Base-by-base conservation (phyloP, 345 rosid species). In the Eucalyptus tenuipes region DNA sequence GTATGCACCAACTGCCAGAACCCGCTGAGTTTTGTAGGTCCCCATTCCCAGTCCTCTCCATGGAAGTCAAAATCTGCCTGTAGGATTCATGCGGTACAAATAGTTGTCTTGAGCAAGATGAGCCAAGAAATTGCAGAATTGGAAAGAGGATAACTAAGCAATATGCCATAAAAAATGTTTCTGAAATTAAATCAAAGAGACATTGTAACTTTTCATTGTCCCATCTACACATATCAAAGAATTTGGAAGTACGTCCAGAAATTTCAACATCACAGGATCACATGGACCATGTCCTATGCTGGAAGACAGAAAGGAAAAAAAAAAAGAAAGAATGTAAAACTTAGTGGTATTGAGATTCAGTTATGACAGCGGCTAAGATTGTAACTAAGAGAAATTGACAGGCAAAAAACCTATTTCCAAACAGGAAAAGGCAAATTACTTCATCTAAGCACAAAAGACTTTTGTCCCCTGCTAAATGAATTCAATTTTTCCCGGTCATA, bases 1-100 rank as follows among this genome's bases (percentile, higher is more conserved):
- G 90, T 96, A 98, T 86, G 97, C 98, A 89, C 99, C 99, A 87
- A 91, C 95, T 20, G 99, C 98, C 90, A 95, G 89, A 90, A 95
- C 97, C 87, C 93, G 99, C 92, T 96, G 99, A 49, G 96, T 96
- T 88, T 94, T 96, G 93, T 98, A 96, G 88, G 94, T 91, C 85
- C 99, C 99, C 99, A 98, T 90, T 98, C 99, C 99, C 99, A 98
- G 37, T 98, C 99, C 89, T 98, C 98, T 64, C 99, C 99, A 86
- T 95, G 97, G 91, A 98, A 96, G 92, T 98, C 99, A 90, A 98
- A 98, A 88, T 96, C 98, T 44, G 99, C 99, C 99, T 98, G 96
- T 88, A 82, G 92, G 86, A 89, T 45, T 81, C 42, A 88, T 48
- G 88, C 33, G 7, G 64, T 47, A 47, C 79, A 29, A 48, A 80